These are phyloP conservation scores for Xylogone sp. DNA, from an alignment of 2,329 filamentous ascomycete genomes.

Conservation along the genomic window DNA sequence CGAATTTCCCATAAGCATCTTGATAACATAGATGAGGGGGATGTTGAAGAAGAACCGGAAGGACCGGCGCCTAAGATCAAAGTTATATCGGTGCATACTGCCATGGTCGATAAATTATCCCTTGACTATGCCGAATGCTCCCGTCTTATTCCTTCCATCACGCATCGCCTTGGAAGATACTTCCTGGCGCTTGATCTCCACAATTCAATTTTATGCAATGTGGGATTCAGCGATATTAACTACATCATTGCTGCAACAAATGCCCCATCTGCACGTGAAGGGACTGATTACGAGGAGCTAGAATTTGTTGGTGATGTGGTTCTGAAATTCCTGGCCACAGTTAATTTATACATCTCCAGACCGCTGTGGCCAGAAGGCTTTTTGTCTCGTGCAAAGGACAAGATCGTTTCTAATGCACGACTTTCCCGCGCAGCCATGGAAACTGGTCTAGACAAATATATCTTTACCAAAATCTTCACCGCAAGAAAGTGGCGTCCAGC, in stretches of 20 bases:
- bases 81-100: not conserved
- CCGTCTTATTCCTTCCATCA: slow-evolving; percentile 68
- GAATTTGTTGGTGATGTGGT: slow-evolving; percentile 87
- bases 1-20: not conserved
- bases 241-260: slow-evolving; percentile 68
- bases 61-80: slow-evolving; percentile 23
- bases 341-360: slow-evolving; percentile 59
- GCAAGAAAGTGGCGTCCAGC: slow-evolving; percentile 68
- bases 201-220: slow-evolving; percentile 45
- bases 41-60: slow-evolving; percentile 9
- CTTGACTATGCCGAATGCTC: slow-evolving; percentile 41
- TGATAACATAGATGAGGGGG: not conserved
- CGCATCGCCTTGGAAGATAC: slow-evolving; percentile 63
- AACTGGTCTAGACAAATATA: slow-evolving; percentile 65
- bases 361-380: slow-evolving; percentile 72
- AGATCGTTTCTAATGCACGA: slow-evolving; percentile 70
- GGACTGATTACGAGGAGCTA: slow-evolving; percentile 72
- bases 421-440: slow-evolving; percentile 62
- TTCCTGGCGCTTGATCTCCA: slow-evolving; percentile 61
- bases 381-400: slow-evolving; percentile 64
- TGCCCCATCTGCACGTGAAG: slow-evolving; percentile 55
- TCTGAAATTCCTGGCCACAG: slow-evolving; percentile 68
- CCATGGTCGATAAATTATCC: slow-evolving; percentile 42
- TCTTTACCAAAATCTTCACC: slow-evolving; percentile 65
- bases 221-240: slow-evolving; percentile 50